phyloP scores from a whole-genome alignment of 2,329 filamentous ascomycete species.

The Colletotrichum orchidophilum region DNA sequence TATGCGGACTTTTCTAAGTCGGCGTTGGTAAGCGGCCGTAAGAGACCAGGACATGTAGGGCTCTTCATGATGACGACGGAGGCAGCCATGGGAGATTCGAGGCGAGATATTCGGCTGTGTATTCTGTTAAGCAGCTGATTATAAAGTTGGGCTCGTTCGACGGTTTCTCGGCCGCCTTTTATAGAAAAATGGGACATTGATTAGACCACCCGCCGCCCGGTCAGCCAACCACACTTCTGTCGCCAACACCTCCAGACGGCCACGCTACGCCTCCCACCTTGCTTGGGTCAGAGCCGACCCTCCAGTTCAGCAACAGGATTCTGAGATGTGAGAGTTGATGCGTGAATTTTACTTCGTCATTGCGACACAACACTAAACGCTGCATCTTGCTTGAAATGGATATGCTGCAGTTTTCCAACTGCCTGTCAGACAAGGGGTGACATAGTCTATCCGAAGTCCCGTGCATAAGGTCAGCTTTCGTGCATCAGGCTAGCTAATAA shows the following conservation, averaged over 20 bases:
- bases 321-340: neutral
- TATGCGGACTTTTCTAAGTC: neutral
- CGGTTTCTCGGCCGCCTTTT: neutral
- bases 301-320: neutral
- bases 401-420: neutral
- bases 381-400: neutral
- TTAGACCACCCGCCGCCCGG: neutral
- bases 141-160: neutral
- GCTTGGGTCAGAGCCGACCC: neutral
- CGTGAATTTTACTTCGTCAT: neutral
- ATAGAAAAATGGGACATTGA: neutral
- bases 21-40: neutral
- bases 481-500: no score
- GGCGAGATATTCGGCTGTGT: neutral
- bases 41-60: neutral
- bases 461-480: no score
- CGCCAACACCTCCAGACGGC: neutral
- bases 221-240: no score
- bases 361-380: neutral
- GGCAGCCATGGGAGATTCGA: neutral
- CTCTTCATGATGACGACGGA: neutral
- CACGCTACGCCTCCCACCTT: neutral
- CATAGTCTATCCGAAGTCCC: no score
- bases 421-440: neutral
- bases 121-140: neutral